Percentiles rank a stretch among this genome's conserved stretches.
These are phyloP conservation scores for Gremmenia infestans DNA, from an alignment of 2,329 filamentous ascomycete species.

Conservation along the genomic window DNA sequence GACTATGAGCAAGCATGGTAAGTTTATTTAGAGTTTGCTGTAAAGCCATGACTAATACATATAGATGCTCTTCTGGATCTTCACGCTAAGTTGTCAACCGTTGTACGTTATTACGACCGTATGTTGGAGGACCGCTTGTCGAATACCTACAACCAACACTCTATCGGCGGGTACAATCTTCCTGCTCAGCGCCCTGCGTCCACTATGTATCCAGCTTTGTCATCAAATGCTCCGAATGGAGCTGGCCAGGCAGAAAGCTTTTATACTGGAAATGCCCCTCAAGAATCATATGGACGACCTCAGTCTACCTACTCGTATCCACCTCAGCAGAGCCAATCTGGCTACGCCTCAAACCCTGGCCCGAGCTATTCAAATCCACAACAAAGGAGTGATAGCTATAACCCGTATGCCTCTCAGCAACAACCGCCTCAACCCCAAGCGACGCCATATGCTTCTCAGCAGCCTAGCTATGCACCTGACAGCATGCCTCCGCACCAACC, in stretches of 20 bases:
- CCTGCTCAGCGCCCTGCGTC: constrained; percentile 46
- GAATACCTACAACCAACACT: constrained; percentile 84
- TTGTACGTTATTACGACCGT: constrained; percentile 94
- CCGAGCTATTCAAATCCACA: constrained; percentile 17
- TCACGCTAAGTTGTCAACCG: constrained; percentile 90
- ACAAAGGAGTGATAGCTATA: constrained; percentile 20
- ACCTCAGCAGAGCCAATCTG: constrained; percentile 28
- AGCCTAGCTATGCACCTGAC: constrained; percentile 11
- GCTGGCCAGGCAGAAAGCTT: constrained; percentile 67
- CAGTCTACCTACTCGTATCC: constrained; percentile 49
- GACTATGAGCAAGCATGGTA: constrained; percentile 99
- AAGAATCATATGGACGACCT: constrained; percentile 44
- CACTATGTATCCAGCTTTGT: constrained; percentile 67
- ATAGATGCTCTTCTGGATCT: constrained; percentile 87
- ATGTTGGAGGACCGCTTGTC: constrained; percentile 96
- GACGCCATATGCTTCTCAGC: constrained; percentile 25
- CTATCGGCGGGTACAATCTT: constrained; percentile 58
- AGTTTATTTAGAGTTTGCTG: constrained; percentile 29
- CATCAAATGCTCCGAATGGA: constrained; percentile 44
- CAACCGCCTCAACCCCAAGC: constrained; percentile 41
- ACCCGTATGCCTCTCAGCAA: constrained; percentile 32
- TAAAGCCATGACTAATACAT: constrained; percentile 32
- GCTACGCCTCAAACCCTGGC: constrained; percentile 19
- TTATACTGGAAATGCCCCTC: constrained; percentile 63
- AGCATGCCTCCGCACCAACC: constrained; percentile 25